Evolutionary conservation across 1,284 basidiomycete genomes (phyloP).

Genomic region (Ganoderma meredithae): DNA sequence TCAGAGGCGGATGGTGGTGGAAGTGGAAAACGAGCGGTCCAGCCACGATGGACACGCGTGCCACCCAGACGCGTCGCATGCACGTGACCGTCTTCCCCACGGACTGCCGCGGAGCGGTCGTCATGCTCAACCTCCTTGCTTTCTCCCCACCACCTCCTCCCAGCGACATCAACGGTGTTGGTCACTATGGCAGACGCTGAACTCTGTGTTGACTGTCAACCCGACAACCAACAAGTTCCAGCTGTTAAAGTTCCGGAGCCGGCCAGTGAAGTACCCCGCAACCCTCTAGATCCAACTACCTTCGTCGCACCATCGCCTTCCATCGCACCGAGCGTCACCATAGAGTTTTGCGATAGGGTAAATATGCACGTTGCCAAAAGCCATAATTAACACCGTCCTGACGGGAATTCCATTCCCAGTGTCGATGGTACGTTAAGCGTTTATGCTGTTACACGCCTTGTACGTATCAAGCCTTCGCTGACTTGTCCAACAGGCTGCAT

Average conservation of each 20-base stretch:
- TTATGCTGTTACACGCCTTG: not conserved
- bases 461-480: slow-evolving; percentile 4
- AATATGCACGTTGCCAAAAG: slow-evolving; percentile 40
- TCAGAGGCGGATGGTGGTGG: slow-evolving; percentile 20
- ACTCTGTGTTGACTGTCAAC: slow-evolving; percentile 36
- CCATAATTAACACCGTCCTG: slow-evolving; percentile 12
- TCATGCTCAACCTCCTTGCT: not conserved
- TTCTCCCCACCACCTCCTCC: not conserved
- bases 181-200: slow-evolving; percentile 28
- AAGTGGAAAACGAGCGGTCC: slow-evolving; percentile 29
- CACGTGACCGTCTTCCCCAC: slow-evolving; percentile 33
- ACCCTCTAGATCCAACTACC: slow-evolving; percentile 57
- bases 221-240: slow-evolving; percentile 12
- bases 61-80: slow-evolving; percentile 22
- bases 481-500: slow-evolving; percentile 65
- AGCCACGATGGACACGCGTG: slow-evolving; percentile 29
- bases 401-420: slow-evolving; percentile 48
- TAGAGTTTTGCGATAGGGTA: slow-evolving; percentile 91
- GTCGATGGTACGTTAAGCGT: slow-evolving; percentile 65
- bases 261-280: slow-evolving; percentile 27
- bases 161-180: not conserved
- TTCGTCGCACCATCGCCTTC: slow-evolving; percentile 65
- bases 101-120: not conserved
- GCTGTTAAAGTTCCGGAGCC: slow-evolving; percentile 1
- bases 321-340: slow-evolving; percentile 58